A percentile compares a stretch with the other conserved stretches of the same genome.
These are phyloP conservation scores for Chaetomiaceae sp. DNA, from an alignment of 2,329 filamentous ascomycete genomes.

Conservation along the genomic window DNA sequence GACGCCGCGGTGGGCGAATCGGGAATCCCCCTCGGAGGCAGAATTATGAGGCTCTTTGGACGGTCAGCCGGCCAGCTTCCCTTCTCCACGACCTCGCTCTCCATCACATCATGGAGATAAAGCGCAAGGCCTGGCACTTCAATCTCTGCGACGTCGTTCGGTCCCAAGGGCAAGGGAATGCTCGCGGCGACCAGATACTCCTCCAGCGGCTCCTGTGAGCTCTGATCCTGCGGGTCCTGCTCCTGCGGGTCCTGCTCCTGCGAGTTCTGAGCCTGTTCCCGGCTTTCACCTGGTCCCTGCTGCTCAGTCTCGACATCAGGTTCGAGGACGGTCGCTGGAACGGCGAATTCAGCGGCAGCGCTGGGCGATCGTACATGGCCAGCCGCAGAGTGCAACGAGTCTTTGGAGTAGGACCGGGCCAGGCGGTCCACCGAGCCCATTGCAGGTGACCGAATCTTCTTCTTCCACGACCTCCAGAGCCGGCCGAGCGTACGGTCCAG, in stretches of 20 bases:
- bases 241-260: slow-evolving; percentile 8
- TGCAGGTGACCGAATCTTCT: slow-evolving; percentile 61
- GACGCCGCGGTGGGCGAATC: slow-evolving; percentile 33
- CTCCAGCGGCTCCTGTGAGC: slow-evolving; percentile 30
- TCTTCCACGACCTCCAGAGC: slow-evolving; percentile 94
- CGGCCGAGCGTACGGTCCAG: slow-evolving; percentile 83
- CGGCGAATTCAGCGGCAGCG: slow-evolving; percentile 32
- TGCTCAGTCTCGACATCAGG: slow-evolving; percentile 26
- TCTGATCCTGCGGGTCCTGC: slow-evolving; percentile 6
- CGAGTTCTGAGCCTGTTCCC: slow-evolving; percentile 7
- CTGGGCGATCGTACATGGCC: slow-evolving; percentile 37
- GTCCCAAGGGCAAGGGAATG: slow-evolving; percentile 63
- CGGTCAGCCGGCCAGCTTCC: slow-evolving; percentile 31
- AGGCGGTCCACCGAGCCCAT: slow-evolving; percentile 38
- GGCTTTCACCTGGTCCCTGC: too few relatives aligned
- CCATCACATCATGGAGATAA: slow-evolving; percentile 58
- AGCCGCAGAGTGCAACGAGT: slow-evolving; percentile 35
- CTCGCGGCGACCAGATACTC: slow-evolving; percentile 47
- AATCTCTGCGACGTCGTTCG: slow-evolving; percentile 72
- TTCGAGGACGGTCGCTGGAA: slow-evolving; percentile 36
- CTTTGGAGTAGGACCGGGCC: slow-evolving; percentile 44
- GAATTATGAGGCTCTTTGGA: slow-evolving; percentile 44
- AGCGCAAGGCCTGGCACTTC: slow-evolving; percentile 66
- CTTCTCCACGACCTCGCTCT: slow-evolving; percentile 36
- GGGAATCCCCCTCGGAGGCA: slow-evolving; percentile 26